Evolutionary conservation across 2,329 filamentous ascomycete species (phyloP).

Genomic region (Aspergillus sp.): DNA sequence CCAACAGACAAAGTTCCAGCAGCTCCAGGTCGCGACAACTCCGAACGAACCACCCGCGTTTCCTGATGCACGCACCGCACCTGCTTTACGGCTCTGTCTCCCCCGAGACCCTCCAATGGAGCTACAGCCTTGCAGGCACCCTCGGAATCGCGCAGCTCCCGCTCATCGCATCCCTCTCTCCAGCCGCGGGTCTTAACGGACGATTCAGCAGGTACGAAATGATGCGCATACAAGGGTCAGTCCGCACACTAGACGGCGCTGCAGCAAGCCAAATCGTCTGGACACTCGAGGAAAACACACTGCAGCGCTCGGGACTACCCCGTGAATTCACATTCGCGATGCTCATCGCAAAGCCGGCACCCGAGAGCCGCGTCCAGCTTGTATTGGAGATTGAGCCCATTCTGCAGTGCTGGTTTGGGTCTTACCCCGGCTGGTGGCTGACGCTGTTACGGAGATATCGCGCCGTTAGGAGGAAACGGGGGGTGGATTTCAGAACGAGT

Average conservation of each 20-base stretch:
- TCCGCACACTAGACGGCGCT: conserved; percentile 42
- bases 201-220: conserved; percentile 50
- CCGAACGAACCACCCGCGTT: conserved; percentile 34
- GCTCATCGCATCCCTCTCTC: conserved; percentile 42
- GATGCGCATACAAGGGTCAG: conserved; percentile 52
- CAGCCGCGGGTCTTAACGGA: conserved; percentile 41
- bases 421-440: conserved; percentile 43
- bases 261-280: conserved; percentile 50
- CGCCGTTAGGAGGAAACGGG: conserved; percentile 36
- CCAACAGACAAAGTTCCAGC: not conserved
- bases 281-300: conserved; percentile 51
- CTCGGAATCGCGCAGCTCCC: conserved; percentile 49
- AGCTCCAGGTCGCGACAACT: not conserved
- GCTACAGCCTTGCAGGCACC: conserved; percentile 47
- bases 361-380: conserved; percentile 39
- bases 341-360: conserved; percentile 46
- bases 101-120: conserved; percentile 50
- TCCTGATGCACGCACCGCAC: conserved; percentile 53
- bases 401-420: conserved; percentile 40
- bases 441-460: conserved; percentile 37
- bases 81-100: conserved; percentile 49
- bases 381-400: conserved; percentile 45
- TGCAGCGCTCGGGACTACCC: conserved; percentile 51
- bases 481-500: conserved; percentile 42
- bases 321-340: conserved; percentile 54